Percentiles rank a stretch among this genome's conserved stretches.
phyloP scores from a whole-genome alignment of 257 asterid species.

The Nicotiana undulata region DNA sequence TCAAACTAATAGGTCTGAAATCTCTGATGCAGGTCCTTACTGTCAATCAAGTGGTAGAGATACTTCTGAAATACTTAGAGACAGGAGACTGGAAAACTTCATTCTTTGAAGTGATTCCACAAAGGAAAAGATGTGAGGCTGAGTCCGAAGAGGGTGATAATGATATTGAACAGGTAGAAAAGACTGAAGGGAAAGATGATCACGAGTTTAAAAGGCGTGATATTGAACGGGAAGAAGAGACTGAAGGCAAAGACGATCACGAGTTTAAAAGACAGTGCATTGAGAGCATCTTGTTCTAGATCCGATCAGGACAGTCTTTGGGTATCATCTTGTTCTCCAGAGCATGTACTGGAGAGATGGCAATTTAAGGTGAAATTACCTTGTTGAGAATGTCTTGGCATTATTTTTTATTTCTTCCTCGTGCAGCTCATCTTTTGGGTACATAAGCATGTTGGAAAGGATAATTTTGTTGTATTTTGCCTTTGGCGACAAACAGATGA shows the following conservation, averaged over 20 bases:
- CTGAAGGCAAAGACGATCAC: constrained; percentile 21
- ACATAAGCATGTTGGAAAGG: neutral
- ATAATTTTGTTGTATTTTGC: neutral
- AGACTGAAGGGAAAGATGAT: constrained; percentile 14
- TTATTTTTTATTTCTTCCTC: neutral
- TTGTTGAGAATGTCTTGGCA: neutral
- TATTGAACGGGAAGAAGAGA: constrained; percentile 17
- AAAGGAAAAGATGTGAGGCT: constrained; percentile 61
- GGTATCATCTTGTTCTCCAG: neutral
- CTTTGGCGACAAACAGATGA: neutral
- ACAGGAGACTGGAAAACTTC: constrained; percentile 75
- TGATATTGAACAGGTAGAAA: constrained; percentile 12
- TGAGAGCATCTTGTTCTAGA: constrained; percentile 20
- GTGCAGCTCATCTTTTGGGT: neutral
- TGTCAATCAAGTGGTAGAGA: constrained; percentile 90
- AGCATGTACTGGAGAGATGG: neutral
- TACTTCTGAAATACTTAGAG: constrained; percentile 75
- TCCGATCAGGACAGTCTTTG: neutral
- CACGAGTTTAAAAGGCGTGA: constrained; percentile 31
- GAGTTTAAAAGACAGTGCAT: constrained; percentile 50
- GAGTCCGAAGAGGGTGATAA: neutral
- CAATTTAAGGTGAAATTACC: neutral
- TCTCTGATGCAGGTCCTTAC: constrained; percentile 71
- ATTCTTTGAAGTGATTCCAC: constrained; percentile 85
- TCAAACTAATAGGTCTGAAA: too few species aligned